phyloP scores from a whole-genome alignment of 169 alveolate genomes.

The Ichthyophthirius multifiliis region DNA sequence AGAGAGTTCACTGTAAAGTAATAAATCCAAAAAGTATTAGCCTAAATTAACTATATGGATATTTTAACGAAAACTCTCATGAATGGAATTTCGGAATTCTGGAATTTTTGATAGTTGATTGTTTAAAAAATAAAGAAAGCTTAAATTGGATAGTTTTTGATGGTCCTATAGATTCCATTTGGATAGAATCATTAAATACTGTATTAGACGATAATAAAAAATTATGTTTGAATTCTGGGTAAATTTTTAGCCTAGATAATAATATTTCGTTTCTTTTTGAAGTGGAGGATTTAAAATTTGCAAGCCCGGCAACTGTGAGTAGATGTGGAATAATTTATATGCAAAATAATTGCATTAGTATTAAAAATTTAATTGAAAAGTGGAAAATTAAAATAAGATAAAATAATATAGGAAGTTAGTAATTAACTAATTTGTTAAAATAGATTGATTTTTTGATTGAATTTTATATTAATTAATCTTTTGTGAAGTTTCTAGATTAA shows the following conservation, averaged over 20 bases:
- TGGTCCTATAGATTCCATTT: slow-evolving; percentile 91
- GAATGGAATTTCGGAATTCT: slow-evolving; percentile 92
- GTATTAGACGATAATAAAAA: slow-evolving; percentile 90
- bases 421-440: slow-evolving; percentile 63
- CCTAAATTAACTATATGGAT: slow-evolving; percentile 86
- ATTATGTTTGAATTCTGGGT: slow-evolving; percentile 84
- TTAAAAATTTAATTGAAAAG: slow-evolving; percentile 70
- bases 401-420: slow-evolving; percentile 58
- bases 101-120: slow-evolving; percentile 67
- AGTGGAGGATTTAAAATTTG: slow-evolving; percentile 88
- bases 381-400: slow-evolving; percentile 63
- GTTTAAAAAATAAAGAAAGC: slow-evolving; percentile 74
- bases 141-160: slow-evolving; percentile 90
- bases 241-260: slow-evolving; percentile 79
- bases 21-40: slow-evolving; percentile 90
- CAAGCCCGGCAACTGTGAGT: slow-evolving; percentile 92
- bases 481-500: too few relatives aligned
- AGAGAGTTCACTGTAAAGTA: slow-evolving; percentile 67
- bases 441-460: too few relatives aligned
- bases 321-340: slow-evolving; percentile 92
- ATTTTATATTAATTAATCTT: slow-evolving; percentile 75
- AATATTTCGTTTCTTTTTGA: slow-evolving; percentile 91
- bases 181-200: slow-evolving; percentile 91
- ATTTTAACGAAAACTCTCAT: slow-evolving; percentile 84
- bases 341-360: slow-evolving; percentile 85